Base-by-base conservation (phyloP, 805 yeast species). In the Tetrapisispora namnaoensis region DNA sequence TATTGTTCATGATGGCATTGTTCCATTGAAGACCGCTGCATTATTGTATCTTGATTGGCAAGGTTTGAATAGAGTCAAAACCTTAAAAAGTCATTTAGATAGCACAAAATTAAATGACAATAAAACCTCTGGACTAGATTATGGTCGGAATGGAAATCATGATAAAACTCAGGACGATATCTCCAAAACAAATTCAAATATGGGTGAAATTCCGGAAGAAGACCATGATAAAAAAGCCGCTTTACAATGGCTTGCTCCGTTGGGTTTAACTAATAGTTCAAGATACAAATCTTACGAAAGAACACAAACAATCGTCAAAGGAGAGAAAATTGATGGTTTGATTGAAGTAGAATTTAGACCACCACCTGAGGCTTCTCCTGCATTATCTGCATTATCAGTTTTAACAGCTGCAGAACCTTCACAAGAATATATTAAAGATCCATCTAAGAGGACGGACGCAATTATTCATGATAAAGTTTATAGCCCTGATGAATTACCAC, bases 1-100 rank as follows among this genome's bases (percentile, higher is more conserved):
- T 66, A 82, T 86, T 0, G 73, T 86, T 18, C 83, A 93, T 65
- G 99, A 93, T 68, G 99, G 99, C 2, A 89, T 93, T 47, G 99
- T 93, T 1, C 98, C 99, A 0, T 70, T 93, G 56, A 71, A 98
- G 46, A 93, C 99, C 0, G 81, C 96, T 0, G 88, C 97, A 0
- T 68, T 91, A 47, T 66, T 91, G 27, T 91, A 83, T 59, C 65
- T 93, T 14, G 98, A 93, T 63, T 89, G 95, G 85, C 76, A 76
- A 50, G 95, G 88, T 3, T 68, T 84, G 17, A 70, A 76, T 3
- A 72, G 74, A 44, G 83, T 82, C 1, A 65, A 70, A 8, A 63
- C 63, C 43, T 70, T 71, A 13, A 57, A 57, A 48, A 52, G 51
- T 22, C 46, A 34, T 37, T 18, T 27, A 37, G 42, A 14, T 2